Conservation (phyloP, 257 asterid genomes). For the Nicotiana paniculata region DNA sequence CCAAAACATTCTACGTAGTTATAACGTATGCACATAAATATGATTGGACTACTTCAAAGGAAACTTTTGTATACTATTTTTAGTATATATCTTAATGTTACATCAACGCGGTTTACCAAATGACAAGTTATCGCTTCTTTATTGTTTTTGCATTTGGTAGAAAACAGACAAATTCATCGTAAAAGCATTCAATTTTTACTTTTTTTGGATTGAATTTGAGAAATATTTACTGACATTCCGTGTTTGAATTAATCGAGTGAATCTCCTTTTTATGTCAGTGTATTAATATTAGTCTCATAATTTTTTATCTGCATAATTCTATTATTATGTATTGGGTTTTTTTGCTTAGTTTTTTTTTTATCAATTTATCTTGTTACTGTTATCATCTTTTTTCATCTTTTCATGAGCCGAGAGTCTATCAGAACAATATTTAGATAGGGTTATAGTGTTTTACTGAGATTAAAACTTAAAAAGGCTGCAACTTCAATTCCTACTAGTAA, state of each 20-base stretch:
- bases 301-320: too few relatives aligned
- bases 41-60: background rate
- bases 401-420: too few relatives aligned
- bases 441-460: too few relatives aligned
- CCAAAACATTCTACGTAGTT: background rate
- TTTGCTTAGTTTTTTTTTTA: too few relatives aligned
- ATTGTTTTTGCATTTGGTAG: background rate
- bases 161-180: background rate
- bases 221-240: background rate
- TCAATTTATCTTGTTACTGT: too few relatives aligned
- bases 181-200: background rate
- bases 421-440: fast-evolving
- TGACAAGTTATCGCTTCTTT: background rate
- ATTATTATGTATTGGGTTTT: too few relatives aligned
- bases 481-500: too few relatives aligned
- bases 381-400: too few relatives aligned
- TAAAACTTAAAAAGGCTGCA: too few relatives aligned
- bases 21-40: background rate
- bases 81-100: background rate
- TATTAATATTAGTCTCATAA: too few relatives aligned
- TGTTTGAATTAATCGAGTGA: background rate
- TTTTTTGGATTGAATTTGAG: background rate
- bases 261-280: too few relatives aligned
- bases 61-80: background rate
- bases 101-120: constrained; percentile 7